These are phyloP conservation scores for Chytriomyces sp. DNA, from an alignment of 192 early-diverging fungal genomes.

Conservation along the genomic window DNA sequence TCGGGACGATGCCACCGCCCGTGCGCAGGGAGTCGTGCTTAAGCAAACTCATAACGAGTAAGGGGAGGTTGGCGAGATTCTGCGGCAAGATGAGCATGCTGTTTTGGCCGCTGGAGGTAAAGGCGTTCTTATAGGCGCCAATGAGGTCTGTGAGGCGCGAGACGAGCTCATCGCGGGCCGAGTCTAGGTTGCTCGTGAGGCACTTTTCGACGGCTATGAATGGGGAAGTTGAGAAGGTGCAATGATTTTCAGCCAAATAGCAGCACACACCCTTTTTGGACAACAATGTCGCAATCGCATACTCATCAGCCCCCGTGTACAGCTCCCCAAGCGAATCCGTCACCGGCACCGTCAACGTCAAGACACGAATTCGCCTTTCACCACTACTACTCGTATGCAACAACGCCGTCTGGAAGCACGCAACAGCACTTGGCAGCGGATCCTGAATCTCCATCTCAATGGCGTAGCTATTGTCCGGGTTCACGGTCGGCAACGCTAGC, in stretches of 20 bases:
- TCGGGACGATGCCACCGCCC: conserved; percentile 64
- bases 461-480: conserved; percentile 87
- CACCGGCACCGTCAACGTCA: conserved; percentile 87
- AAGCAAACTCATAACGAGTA: conserved; percentile 77
- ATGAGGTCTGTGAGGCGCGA: conserved; percentile 89
- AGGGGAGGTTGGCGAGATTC: conserved; percentile 83
- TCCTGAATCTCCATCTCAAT: conserved; percentile 82
- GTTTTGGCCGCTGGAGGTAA: conserved; percentile 73
- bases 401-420: conserved; percentile 94
- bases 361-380: conserved; percentile 91
- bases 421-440: conserved; percentile 68
- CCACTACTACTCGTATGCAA: conserved; percentile 81
- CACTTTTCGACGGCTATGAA: conserved; percentile 79
- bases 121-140: conserved; percentile 81
- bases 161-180: conserved; percentile 89
- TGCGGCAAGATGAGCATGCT: conserved; percentile 82
- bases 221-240: too few species aligned
- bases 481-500: conserved; percentile 87
- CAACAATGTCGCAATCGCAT: conserved; percentile 78
- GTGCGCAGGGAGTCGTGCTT: too few species aligned
- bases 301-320: conserved; percentile 81
- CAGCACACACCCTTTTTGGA: conserved; percentile 80
- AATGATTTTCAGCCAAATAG: too few species aligned
- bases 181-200: conserved; percentile 83
- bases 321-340: conserved; percentile 78